phyloP scores from a whole-genome alignment of 1,139 yeast genomes.

The Yarrowia galli region DNA sequence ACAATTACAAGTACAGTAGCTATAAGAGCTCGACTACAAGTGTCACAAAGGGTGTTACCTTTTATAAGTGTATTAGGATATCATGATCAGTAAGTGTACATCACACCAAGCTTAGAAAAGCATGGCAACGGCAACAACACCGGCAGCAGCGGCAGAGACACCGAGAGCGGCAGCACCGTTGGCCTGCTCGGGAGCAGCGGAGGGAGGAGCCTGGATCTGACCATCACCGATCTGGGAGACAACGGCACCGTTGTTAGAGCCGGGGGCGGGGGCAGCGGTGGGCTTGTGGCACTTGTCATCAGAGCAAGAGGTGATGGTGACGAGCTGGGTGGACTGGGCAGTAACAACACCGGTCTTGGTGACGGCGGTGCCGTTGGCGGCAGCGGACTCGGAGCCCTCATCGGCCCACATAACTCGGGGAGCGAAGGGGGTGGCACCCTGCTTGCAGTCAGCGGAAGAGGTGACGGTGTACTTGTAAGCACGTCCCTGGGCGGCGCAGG shows the following conservation, averaged over 20 bases:
- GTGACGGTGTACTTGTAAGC: conserved; percentile 14
- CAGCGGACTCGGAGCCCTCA: conserved; percentile 15
- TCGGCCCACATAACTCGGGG: conserved; percentile 4
- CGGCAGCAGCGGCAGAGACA: conserved; percentile 38
- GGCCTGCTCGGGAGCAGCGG: conserved; percentile 35
- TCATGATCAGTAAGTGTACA: conserved; percentile 12
- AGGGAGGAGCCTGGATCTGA: conserved; percentile 36
- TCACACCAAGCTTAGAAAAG: conserved; percentile 17
- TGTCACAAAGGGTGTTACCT: background rate
- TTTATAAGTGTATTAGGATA: background rate
- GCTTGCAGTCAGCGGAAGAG: conserved; percentile 8
- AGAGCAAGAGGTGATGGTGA: conserved; percentile 33
- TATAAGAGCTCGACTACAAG: no score
- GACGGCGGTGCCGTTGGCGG: conserved; percentile 14
- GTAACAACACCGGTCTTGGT: conserved; percentile 26
- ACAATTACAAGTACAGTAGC: no score
- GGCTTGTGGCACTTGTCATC: conserved; percentile 35
- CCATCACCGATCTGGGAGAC: conserved; percentile 28
- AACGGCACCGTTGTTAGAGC: conserved; percentile 16
- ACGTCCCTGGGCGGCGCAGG: conserved; percentile 30
- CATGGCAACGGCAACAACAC: conserved; percentile 37
- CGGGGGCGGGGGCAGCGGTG: conserved; percentile 29
- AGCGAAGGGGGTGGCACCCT: conserved; percentile 30
- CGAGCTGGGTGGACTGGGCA: conserved; percentile 25
- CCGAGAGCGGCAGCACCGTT: conserved; percentile 39